Percentiles rank a stretch among this genome's conserved stretches.
These are phyloP conservation scores for Casuarina equisetifolia DNA, from an alignment of 306 rosid species.

Conservation along the genomic window DNA sequence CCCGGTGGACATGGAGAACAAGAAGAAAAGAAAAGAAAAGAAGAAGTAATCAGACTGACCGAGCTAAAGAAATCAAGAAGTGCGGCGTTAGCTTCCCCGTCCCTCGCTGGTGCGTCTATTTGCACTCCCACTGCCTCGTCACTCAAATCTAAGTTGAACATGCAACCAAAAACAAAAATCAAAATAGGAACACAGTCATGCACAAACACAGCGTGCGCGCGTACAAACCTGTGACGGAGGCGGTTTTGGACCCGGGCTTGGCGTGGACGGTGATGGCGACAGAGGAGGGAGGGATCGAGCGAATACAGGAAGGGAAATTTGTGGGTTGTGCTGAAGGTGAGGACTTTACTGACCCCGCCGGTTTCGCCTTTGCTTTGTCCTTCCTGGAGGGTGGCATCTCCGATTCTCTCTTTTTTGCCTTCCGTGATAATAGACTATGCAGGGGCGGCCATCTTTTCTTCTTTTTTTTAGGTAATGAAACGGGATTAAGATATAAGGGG, in stretches of 20 bases:
- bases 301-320: slow-evolving; percentile 62
- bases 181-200: background rate
- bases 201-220: background rate
- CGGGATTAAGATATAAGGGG: no score
- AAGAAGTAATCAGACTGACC: slow-evolving; percentile 36
- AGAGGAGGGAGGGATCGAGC: slow-evolving; percentile 73
- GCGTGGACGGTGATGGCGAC: slow-evolving; percentile 92
- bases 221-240: slow-evolving; percentile 72
- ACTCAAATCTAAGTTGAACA: slow-evolving; percentile 48
- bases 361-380: slow-evolving; percentile 56
- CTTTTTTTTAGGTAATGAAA: no score
- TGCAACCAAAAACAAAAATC: background rate
- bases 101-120: slow-evolving; percentile 89
- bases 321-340: slow-evolving; percentile 19
- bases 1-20: background rate
- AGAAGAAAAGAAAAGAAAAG: background rate
- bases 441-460: no score
- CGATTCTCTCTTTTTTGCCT: background rate
- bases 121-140: slow-evolving; percentile 86
- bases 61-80: slow-evolving; percentile 75
- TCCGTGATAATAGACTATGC: no score
- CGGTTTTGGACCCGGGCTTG: slow-evolving; percentile 83
- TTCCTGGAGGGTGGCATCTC: slow-evolving; percentile 75
- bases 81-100: slow-evolving; percentile 94
- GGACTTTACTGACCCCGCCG: slow-evolving; percentile 32